Percentiles rank a stretch among this genome's conserved stretches.
Evolutionary conservation across 306 rosid species (phyloP).

Genomic region (Sesbania bispinosa): DNA sequence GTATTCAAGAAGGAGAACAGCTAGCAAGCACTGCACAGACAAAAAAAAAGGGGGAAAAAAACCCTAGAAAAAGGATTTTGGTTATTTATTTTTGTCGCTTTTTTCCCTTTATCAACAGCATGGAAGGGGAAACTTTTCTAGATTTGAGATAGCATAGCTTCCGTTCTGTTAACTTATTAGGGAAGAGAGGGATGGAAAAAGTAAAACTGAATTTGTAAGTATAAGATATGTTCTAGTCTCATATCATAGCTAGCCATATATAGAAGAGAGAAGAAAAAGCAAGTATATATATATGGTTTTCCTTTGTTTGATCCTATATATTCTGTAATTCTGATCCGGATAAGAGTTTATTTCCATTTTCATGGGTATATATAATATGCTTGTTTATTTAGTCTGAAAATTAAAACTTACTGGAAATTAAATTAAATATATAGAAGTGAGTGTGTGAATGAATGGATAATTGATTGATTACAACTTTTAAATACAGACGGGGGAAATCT

Average conservation of each 20-base stretch:
- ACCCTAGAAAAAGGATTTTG: conserved; percentile 16
- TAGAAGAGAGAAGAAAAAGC: background rate
- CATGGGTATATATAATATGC: no score
- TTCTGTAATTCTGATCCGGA: background rate
- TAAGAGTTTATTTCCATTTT: background rate
- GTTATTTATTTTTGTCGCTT: no score
- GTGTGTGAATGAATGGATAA: background rate
- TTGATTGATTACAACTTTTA: background rate
- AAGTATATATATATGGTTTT: background rate
- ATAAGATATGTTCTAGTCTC: background rate
- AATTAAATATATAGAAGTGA: background rate
- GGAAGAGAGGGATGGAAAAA: background rate
- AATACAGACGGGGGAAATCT: conserved; percentile 86
- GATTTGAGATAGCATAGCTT: background rate
- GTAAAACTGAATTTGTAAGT: background rate
- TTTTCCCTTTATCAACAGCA: background rate
- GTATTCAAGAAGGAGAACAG: background rate
- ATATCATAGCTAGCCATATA: no score
- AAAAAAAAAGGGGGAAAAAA: no score
- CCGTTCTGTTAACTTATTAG: background rate
- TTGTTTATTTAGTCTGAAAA: background rate
- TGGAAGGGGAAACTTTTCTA: conserved; percentile 17
- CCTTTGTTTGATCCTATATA: background rate
- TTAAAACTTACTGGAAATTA: no score
- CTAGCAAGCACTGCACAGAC: background rate